Conservation (phyloP, 441 rosid genomes). For the Croton setiger region DNA sequence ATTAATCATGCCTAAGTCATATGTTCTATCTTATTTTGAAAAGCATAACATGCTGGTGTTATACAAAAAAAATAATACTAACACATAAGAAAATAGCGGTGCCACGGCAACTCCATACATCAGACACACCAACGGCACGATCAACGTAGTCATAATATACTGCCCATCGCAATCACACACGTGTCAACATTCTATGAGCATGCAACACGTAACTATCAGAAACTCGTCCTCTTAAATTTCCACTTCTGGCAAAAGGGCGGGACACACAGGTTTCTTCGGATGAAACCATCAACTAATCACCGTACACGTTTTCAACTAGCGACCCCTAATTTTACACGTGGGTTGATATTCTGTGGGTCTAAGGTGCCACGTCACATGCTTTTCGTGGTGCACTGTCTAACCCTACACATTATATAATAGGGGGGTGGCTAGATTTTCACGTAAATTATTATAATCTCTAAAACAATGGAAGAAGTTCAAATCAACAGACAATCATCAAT, state of each 20-base stretch:
- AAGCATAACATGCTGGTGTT: too few relatives aligned
- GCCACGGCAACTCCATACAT: not conserved
- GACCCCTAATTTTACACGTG: not conserved
- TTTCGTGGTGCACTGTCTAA: slow-evolving; percentile 20
- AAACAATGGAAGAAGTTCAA: not conserved
- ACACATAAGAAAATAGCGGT: too few relatives aligned
- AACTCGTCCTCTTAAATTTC: not conserved
- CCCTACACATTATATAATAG: not conserved
- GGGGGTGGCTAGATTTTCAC: not conserved
- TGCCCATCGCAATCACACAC: not conserved
- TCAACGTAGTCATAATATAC: not conserved
- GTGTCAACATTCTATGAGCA: not conserved
- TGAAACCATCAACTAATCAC: not conserved
- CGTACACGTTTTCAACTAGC: not conserved
- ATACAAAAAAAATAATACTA: too few relatives aligned
- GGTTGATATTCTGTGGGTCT: not conserved
- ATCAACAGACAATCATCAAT: slow-evolving; percentile 42
- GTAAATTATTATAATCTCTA: not conserved
- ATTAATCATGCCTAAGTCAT: too few relatives aligned
- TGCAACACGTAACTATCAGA: not conserved
- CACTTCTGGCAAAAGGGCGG: not conserved
- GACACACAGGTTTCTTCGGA: not conserved
- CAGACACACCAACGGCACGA: not conserved
- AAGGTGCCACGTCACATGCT: slow-evolving; percentile 17
- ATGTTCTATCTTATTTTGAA: too few relatives aligned